Base-by-base conservation (phyloP, 225 moss, liverwort and hornwort genomes). In the Sphagnum tenellum region DNA sequence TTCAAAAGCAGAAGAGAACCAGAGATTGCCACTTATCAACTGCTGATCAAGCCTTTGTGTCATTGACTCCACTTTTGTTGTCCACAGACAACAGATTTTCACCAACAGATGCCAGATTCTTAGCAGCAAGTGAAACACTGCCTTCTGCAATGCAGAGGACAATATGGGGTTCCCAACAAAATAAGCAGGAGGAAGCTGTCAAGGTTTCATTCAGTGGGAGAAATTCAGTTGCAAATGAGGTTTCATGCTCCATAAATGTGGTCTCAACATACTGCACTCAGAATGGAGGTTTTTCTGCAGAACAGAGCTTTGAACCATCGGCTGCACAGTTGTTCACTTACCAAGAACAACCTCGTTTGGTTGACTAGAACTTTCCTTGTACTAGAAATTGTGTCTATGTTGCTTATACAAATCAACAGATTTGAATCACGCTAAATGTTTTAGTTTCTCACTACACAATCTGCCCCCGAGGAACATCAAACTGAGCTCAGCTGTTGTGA, bases 241-340 rank as follows among this genome's bases (percentile, higher is more conserved):
- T 80, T 72, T 84, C 72, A 47, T 80, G 84, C 8, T 80, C 84
- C 7, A 84, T 84, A 73, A 84, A 80, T 50, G 84, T 80, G 77
- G 80, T 84, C 47, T 54, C 84, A 44, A 67, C 83, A 50, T 4
- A 29, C 29, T 29, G 29, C 29, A 29, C 29, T 29, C 29, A 72
- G 9, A 77, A 84, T 48, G 75, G 75, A 57, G 84, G 84, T 7
- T 78, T 81, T 7, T 81, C 87, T 8, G 75, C 75, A 49, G 91
- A 95, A 59, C 86, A 84, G 73, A 81, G 84, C 55, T 88, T 88
- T 48, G 89, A 89, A 64, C 91, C 91, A 56, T 89, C 94, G 4
- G 94, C 88, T 7, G 89, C 94, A 50, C 94, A 94, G 79, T 71
- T 94, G 79, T 94, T 94, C 72, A 94, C 90, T 4, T 94, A 85